phyloP scores from a whole-genome alignment of 371 early-diverging fungal species.

The Coemansia sp. region DNA sequence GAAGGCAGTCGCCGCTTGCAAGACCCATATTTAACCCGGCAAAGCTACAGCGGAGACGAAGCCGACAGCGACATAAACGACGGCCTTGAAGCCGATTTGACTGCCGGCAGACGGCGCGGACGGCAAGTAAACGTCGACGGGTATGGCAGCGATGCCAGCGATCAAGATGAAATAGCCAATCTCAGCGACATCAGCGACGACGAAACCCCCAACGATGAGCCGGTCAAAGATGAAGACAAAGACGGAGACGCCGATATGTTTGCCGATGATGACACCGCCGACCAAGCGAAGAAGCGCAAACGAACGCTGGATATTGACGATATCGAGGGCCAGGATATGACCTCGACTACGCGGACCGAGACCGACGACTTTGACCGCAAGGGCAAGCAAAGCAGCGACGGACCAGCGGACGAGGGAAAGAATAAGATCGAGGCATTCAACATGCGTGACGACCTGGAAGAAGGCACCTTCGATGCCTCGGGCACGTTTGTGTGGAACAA shows the following conservation, averaged over 20 bases:
- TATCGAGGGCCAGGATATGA: conserved; percentile 61
- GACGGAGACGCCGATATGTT: conserved; percentile 45
- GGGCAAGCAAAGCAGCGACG: conserved; percentile 16
- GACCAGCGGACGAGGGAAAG: conserved; percentile 8
- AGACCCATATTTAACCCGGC: neutral
- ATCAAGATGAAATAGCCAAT: conserved; percentile 29
- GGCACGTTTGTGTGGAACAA: conserved; percentile 82
- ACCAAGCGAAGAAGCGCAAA: conserved; percentile 33
- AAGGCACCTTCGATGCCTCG: conserved; percentile 78
- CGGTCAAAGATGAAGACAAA: neutral
- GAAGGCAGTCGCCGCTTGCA: neutral
- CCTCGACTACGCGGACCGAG: conserved; percentile 43
- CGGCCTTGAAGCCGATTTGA: conserved; percentile 31
- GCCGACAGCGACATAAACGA: conserved; percentile 14
- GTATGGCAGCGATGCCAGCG: conserved; percentile 43
- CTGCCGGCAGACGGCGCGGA: conserved; percentile 10
- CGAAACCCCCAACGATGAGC: neutral
- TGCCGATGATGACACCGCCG: conserved; percentile 26
- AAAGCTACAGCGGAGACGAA: neutral
- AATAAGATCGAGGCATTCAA: conserved; percentile 78
- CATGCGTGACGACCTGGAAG: conserved; percentile 84
- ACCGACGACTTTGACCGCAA: conserved; percentile 16
- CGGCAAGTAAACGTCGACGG: conserved; percentile 27
- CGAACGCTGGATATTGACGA: conserved; percentile 49
- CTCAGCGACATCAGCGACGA: conserved; percentile 40